A percentile compares a stretch with the other conserved stretches of the same genome.
Evolutionary conservation across 345 rosid genomes (phyloP).

Genomic region (Boechera divaricarpa): DNA sequence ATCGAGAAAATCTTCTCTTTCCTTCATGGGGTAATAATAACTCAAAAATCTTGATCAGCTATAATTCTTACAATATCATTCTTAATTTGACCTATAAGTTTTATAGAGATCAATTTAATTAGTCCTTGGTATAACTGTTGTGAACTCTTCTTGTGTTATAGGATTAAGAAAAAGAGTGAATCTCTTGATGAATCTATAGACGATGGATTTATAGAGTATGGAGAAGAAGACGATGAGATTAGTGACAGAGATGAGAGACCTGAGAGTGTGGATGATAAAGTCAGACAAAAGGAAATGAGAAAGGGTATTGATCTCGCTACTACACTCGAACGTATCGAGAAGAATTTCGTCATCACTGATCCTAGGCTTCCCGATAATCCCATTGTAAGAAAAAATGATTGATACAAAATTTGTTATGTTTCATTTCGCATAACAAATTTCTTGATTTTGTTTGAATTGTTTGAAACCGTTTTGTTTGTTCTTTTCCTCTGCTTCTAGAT

Average conservation of each 20-base stretch:
- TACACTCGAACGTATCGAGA: conserved; percentile 98
- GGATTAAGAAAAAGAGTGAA: conserved; percentile 62
- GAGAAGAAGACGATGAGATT: conserved; percentile 53
- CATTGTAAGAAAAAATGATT: conserved; percentile 61
- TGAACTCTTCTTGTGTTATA: conserved; percentile 18
- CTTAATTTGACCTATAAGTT: not conserved
- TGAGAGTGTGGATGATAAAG: conserved; percentile 79
- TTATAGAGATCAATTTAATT: not conserved
- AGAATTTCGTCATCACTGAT: conserved; percentile 96
- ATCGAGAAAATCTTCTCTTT: conserved; percentile 59
- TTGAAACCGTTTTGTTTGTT: conserved; percentile 1
- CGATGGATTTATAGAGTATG: conserved; percentile 44
- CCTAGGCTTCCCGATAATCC: conserved; percentile 98
- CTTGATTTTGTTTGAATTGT: not conserved
- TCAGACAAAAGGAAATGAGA: conserved; percentile 92
- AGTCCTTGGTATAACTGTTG: not conserved
- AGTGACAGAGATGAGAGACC: conserved; percentile 69
- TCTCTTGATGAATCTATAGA: conserved; percentile 54
- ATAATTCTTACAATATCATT: conserved; percentile 1
- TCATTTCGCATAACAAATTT: not conserved
- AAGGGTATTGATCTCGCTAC: conserved; percentile 98
- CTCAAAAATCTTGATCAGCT: not conserved
- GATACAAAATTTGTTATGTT: not conserved
- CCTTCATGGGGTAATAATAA: conserved; percentile 74
- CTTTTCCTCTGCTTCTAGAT: conserved; percentile 56